phyloP scores from a whole-genome alignment of 805 yeast genomes.

The Pachysolen tannophilus region DNA sequence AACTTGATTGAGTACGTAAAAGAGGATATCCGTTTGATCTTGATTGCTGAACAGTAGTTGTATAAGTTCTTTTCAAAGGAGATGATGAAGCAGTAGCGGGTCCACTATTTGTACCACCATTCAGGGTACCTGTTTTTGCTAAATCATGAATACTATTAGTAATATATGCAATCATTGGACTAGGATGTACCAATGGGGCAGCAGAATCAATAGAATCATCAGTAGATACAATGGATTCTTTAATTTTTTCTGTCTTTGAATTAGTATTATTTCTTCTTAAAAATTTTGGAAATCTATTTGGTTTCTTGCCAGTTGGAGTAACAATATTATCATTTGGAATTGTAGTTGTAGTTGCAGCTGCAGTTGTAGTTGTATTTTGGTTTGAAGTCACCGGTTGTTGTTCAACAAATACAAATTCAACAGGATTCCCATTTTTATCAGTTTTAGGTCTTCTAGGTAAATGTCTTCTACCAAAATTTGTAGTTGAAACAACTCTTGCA shows the following conservation, averaged over 20 bases:
- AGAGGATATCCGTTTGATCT: slow-evolving; percentile 8
- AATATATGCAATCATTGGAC: slow-evolving; percentile 1
- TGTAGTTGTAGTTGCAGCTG: background rate
- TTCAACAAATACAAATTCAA: slow-evolving; percentile 26
- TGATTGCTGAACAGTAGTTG: slow-evolving; percentile 6
- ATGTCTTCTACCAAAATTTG: slow-evolving; percentile 18
- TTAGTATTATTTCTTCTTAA: slow-evolving; percentile 6
- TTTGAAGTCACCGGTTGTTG: too few relatives aligned
- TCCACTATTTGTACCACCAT: too few relatives aligned
- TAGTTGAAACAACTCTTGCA: background rate
- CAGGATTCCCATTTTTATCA: slow-evolving; percentile 22
- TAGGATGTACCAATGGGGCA: background rate
- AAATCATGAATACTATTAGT: slow-evolving; percentile 6
- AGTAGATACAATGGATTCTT: background rate
- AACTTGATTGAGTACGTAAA: background rate
- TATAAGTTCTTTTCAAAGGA: slow-evolving; percentile 9
- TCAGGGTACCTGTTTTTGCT: slow-evolving; percentile 5
- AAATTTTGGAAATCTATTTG: slow-evolving; percentile 9
- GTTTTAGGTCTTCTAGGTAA: slow-evolving; percentile 21
- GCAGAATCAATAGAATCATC: background rate
- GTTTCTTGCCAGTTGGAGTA: background rate
- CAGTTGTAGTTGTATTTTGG: slow-evolving; percentile 6
- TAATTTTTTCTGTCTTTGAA: slow-evolving; percentile 5
- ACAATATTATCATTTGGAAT: background rate
- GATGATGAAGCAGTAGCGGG: slow-evolving; percentile 3